phyloP scores from a whole-genome alignment of 2,329 filamentous ascomycete species.

The Ophiostoma himal-ulmi region DNA sequence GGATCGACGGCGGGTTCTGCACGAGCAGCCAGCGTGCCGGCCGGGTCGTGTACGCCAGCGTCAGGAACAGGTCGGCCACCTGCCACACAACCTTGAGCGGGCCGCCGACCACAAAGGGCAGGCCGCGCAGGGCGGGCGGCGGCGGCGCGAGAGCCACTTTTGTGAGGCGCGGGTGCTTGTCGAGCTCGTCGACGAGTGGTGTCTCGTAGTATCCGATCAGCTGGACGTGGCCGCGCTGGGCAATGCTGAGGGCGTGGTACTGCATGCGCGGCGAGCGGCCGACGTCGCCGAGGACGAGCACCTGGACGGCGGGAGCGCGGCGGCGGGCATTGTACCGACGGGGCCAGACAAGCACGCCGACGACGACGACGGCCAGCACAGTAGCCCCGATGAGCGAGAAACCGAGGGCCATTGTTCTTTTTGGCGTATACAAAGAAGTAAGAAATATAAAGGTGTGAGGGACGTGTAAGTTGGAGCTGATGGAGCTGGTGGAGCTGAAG shows the following conservation, averaged over 20 bases:
- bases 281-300: slow-evolving; percentile 91
- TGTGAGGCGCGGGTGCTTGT: slow-evolving; percentile 60
- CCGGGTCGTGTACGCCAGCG: slow-evolving; percentile 67
- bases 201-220: slow-evolving; percentile 87
- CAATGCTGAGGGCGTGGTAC: slow-evolving; percentile 91
- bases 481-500: neutral
- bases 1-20: slow-evolving; percentile 91
- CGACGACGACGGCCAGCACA: slow-evolving; percentile 21
- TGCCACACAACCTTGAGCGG: slow-evolving; percentile 86
- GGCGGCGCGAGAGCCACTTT: slow-evolving; percentile 65
- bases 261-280: slow-evolving; percentile 97
- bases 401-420: slow-evolving; percentile 22
- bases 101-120: slow-evolving; percentile 71
- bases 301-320: slow-evolving; percentile 51
- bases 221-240: slow-evolving; percentile 73
- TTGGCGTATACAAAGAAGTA: neutral
- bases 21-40: slow-evolving; percentile 72
- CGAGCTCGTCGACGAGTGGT: slow-evolving; percentile 70
- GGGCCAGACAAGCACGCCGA: slow-evolving; percentile 22
- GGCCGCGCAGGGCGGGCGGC: slow-evolving; percentile 59
- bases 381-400: slow-evolving; percentile 21
- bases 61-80: slow-evolving; percentile 61
- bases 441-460: neutral
- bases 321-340: slow-evolving; percentile 17
- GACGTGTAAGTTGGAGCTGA: neutral